Conservation (phyloP, 352 stramenopile species). For the Phytopythium kandeliae region DNA sequence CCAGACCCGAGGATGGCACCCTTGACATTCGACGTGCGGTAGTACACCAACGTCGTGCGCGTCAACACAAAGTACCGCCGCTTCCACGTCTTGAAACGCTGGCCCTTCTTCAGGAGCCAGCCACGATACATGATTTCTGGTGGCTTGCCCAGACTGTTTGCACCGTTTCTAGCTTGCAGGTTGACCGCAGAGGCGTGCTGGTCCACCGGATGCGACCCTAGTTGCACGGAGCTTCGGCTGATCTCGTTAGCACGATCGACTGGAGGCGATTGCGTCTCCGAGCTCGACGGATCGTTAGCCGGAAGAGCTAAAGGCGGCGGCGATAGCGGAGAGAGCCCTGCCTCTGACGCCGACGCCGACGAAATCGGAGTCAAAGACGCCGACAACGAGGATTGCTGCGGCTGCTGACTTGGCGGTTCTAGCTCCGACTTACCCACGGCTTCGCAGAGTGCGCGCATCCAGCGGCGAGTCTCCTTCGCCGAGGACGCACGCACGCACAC, state of each 20-base stretch:
- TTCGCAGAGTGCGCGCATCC: conserved; percentile 47
- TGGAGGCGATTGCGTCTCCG: too few relatives aligned
- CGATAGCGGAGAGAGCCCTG: too few relatives aligned
- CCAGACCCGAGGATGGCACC: conserved; percentile 50
- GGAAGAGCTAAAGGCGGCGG: too few relatives aligned
- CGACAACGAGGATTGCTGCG: background rate
- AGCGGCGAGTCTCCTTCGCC: conserved; percentile 36
- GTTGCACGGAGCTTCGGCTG: background rate
- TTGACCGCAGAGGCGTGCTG: background rate
- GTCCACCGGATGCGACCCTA: background rate
- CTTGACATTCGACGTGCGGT: conserved; percentile 15
- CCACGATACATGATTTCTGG: conserved; percentile 13
- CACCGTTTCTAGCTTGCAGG: background rate
- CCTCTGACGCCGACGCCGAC: background rate
- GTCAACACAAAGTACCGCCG: conserved; percentile 70
- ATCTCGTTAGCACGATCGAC: background rate
- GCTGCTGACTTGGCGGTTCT: background rate
- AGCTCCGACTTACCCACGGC: conserved; percentile 24
- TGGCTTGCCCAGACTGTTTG: background rate
- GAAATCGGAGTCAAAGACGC: conserved; percentile 3
- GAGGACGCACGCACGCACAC: conserved; percentile 46
- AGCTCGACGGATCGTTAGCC: too few relatives aligned
- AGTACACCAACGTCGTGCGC: conserved; percentile 61
- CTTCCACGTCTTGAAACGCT: conserved; percentile 84
- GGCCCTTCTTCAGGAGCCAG: conserved; percentile 80